Evolutionary conservation across 2,329 filamentous ascomycete species (phyloP).

Genomic region (Beauveria pseudobassiana): DNA sequence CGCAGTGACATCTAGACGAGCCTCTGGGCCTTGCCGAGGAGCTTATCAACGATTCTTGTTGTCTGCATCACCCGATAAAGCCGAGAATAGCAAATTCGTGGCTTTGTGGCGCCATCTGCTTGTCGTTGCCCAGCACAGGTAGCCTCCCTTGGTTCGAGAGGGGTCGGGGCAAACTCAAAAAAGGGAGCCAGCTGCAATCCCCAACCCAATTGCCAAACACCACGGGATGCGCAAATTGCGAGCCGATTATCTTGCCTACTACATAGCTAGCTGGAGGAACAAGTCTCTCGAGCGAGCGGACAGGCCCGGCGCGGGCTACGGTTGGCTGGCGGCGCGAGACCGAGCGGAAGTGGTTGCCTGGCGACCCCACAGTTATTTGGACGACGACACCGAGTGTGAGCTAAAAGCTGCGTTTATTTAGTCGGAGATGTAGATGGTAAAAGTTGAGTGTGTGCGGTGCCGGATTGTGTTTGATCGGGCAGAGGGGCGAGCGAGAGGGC

Average conservation of each 20-base stretch:
- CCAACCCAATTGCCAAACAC: background rate
- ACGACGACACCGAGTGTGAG: background rate
- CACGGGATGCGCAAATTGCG: background rate
- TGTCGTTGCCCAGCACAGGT: background rate
- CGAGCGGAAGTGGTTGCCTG: background rate
- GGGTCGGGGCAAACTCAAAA: slow-evolving; percentile 6
- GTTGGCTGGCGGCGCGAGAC: background rate
- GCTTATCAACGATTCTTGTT: background rate
- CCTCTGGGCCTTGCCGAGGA: too few species aligned
- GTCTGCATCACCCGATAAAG: background rate
- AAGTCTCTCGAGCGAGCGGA: background rate
- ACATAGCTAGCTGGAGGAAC: background rate
- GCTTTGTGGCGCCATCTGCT: background rate
- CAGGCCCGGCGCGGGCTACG: background rate
- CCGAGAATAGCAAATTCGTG: background rate
- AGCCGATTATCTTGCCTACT: background rate
- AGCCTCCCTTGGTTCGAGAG: background rate
- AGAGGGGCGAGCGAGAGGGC: background rate
- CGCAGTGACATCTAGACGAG: background rate
- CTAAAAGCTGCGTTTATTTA: background rate
- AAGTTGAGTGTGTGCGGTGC: background rate
- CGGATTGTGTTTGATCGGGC: background rate
- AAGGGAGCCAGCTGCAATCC: background rate
- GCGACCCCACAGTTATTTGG: background rate
- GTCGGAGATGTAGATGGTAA: background rate